Evolutionary conservation across 2,329 filamentous ascomycete species (phyloP).

Genomic region (Phaeosphaeria sp.): DNA sequence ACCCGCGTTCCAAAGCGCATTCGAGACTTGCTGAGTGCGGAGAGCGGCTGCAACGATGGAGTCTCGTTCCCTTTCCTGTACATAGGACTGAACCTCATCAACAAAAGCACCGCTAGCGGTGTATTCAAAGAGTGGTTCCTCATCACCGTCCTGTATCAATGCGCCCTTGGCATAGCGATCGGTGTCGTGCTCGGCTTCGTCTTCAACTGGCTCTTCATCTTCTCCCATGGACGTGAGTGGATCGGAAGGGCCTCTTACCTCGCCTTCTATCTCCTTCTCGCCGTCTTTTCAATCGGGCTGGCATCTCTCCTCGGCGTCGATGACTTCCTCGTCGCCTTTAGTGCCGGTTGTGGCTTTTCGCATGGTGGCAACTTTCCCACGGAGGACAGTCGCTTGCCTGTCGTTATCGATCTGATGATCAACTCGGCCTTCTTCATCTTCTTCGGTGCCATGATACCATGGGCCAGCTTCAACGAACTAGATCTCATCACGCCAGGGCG

Average conservation of each 20-base stretch:
- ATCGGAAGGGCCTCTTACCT: constrained; percentile 60
- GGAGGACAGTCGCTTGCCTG: constrained; percentile 54
- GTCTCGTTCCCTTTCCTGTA: constrained; percentile 65
- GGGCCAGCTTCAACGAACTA: constrained; percentile 50
- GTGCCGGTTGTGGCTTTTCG: constrained; percentile 62
- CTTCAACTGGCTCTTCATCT: constrained; percentile 58
- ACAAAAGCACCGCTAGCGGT: constrained; percentile 44
- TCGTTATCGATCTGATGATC: constrained; percentile 62
- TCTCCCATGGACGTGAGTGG: constrained; percentile 54
- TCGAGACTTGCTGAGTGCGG: constrained; percentile 60
- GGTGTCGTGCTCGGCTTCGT: constrained; percentile 57
- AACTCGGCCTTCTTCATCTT: constrained; percentile 65
- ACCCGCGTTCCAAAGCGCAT: constrained; percentile 59
- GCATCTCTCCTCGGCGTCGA: constrained; percentile 61
- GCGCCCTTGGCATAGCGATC: constrained; percentile 55
- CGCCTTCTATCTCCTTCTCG: constrained; percentile 63
- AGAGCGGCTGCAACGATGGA: constrained; percentile 64
- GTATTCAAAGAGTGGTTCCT: constrained; percentile 61
- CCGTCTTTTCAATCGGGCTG: constrained; percentile 59
- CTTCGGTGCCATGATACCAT: constrained; percentile 63
- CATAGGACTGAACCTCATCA: constrained; percentile 57
- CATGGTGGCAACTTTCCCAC: constrained; percentile 61
- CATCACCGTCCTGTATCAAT: constrained; percentile 64
- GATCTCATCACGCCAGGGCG: constrained; percentile 50
- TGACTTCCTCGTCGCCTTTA: constrained; percentile 65